Evolutionary conservation across 192 early-diverging fungal genomes (phyloP).

Genomic region (Coemansia umbellata): DNA sequence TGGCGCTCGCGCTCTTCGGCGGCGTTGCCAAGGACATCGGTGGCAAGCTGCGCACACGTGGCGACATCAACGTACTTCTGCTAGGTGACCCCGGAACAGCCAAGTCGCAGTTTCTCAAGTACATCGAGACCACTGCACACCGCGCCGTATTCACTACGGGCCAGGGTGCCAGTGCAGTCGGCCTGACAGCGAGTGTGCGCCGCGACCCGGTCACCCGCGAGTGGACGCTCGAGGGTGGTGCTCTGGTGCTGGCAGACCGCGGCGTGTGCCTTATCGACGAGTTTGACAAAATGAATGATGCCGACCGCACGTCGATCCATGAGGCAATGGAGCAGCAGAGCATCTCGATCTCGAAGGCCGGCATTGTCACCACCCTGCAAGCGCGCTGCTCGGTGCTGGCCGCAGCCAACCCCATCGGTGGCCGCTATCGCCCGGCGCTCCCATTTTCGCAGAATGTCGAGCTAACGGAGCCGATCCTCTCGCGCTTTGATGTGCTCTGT

Average conservation of each 20-base stretch:
- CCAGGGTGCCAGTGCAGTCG: slow-evolving; percentile 81
- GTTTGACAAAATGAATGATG: slow-evolving; percentile 90
- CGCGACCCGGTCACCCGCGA: slow-evolving; percentile 84
- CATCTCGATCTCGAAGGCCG: slow-evolving; percentile 85
- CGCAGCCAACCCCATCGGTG: slow-evolving; percentile 81
- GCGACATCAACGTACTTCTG: slow-evolving; percentile 96
- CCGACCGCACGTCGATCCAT: slow-evolving; percentile 92
- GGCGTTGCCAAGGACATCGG: slow-evolving; percentile 93
- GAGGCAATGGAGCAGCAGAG: slow-evolving; percentile 91
- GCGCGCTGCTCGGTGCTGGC: slow-evolving; percentile 79
- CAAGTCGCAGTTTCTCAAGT: slow-evolving; percentile 84
- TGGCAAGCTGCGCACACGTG: slow-evolving; percentile 92
- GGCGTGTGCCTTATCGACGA: slow-evolving; percentile 87
- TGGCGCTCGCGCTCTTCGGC: slow-evolving; percentile 93
- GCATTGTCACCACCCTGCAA: slow-evolving; percentile 81
- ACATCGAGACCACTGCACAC: slow-evolving; percentile 79
- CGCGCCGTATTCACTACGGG: slow-evolving; percentile 84
- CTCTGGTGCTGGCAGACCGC: slow-evolving; percentile 80
- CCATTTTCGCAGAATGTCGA: slow-evolving; percentile 97
- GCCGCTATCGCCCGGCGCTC: slow-evolving; percentile 83
- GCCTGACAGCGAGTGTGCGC: slow-evolving; percentile 77
- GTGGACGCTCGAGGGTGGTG: slow-evolving; percentile 89
- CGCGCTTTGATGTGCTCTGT: slow-evolving; percentile 95
- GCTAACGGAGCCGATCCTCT: slow-evolving; percentile 97
- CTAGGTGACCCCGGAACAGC: slow-evolving; percentile 88